These are phyloP conservation scores for Cornus kousa DNA, from an alignment of 148 eudicot species.

Conservation along the genomic window DNA sequence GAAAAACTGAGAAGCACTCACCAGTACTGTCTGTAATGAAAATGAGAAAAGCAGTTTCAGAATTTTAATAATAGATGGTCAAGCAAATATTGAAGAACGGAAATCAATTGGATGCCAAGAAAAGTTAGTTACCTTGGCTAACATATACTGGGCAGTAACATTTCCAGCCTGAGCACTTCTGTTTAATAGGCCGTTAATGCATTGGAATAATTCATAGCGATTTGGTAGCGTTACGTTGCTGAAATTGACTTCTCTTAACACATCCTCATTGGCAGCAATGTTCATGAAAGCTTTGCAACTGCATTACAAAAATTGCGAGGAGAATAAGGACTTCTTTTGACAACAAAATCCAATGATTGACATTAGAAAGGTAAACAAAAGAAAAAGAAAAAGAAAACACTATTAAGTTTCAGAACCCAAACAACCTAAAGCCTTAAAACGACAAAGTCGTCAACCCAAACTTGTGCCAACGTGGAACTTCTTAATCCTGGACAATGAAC, in stretches of 20 bases:
- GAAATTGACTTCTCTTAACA: slow-evolving; percentile 2
- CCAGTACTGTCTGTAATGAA: neutral
- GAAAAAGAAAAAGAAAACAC: too few species aligned
- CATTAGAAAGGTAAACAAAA: neutral
- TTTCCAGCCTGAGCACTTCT: slow-evolving; percentile 11
- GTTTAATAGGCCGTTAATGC: neutral
- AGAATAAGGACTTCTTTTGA: neutral
- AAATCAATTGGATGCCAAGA: neutral
- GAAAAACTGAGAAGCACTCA: neutral
- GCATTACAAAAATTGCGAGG: neutral
- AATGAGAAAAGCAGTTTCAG: too few species aligned
- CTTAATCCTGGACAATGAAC: neutral
- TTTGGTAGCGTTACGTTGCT: neutral
- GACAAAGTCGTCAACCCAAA: too few species aligned
- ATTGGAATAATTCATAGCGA: neutral
- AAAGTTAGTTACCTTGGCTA: slow-evolving; percentile 8
- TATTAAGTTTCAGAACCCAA: neutral
- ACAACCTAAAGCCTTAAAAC: neutral
- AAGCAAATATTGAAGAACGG: neutral
- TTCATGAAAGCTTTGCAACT: neutral
- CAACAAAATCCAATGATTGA: neutral
- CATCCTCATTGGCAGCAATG: neutral
- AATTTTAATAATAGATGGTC: neutral
- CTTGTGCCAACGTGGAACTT: neutral
- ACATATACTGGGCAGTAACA: neutral